Percentiles rank a stretch among this genome's conserved stretches.
Evolutionary conservation across 129 eudicot genomes (phyloP).

Genomic region (Lactuca saligna): DNA sequence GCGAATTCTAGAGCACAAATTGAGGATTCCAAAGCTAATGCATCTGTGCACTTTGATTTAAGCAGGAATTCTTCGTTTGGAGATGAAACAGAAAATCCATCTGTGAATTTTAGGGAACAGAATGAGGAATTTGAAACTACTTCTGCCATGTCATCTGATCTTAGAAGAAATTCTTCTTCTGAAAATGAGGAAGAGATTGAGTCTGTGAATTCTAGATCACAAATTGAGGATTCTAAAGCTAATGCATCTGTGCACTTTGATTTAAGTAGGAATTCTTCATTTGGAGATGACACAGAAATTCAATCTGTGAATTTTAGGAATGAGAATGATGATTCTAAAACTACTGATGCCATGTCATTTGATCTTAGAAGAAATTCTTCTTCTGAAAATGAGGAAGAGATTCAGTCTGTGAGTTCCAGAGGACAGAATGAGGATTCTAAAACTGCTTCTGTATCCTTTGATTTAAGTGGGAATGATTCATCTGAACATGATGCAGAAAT

Average conservation of each 20-base stretch:
- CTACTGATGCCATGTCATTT: neutral
- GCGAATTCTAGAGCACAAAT: neutral
- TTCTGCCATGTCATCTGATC: constrained; percentile 1
- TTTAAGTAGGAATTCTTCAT: constrained; percentile 5
- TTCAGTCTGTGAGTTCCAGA: neutral
- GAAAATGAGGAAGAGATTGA: constrained; percentile 7
- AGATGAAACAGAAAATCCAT: neutral
- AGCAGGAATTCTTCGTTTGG: neutral
- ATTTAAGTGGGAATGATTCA: neutral
- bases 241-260: neutral
- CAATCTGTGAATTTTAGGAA: neutral
- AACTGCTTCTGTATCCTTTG: neutral
- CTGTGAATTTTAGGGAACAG: neutral
- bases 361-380: neutral
- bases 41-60: too few species aligned
- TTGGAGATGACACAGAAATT: constrained; percentile 3
- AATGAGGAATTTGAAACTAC: neutral
- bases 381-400: neutral
- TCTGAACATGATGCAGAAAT: constrained; percentile 1
- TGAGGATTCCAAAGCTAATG: neutral
- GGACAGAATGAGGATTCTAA: constrained; percentile 3
- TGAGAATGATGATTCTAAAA: neutral
- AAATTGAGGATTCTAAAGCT: constrained; percentile 3
- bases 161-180: neutral
- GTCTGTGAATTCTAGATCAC: neutral